phyloP scores from a whole-genome alignment of 306 rosid genomes.

The Aeschynomene evenia region DNA sequence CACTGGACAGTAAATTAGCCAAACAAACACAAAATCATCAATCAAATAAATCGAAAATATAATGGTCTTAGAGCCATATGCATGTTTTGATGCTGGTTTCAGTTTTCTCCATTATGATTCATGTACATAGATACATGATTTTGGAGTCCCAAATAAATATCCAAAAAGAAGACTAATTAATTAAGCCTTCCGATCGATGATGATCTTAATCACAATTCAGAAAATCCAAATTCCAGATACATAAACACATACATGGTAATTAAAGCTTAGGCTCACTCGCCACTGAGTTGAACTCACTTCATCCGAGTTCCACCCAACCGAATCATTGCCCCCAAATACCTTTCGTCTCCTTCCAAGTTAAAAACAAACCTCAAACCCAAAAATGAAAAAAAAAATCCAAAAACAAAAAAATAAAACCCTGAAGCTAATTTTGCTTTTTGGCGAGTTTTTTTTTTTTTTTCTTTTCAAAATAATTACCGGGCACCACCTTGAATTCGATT shows the following conservation, averaged over 20 bases:
- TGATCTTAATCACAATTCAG: not conserved
- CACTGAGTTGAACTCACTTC: constrained; percentile 47
- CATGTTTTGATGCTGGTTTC: too few relatives aligned
- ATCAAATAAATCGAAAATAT: not conserved
- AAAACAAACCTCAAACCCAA: not conserved
- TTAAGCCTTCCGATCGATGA: not conserved
- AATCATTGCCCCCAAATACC: constrained; percentile 54
- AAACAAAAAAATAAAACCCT: not conserved
- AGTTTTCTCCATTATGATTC: too few relatives aligned
- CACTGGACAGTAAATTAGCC: not conserved
- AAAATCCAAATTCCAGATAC: constrained; percentile 2
- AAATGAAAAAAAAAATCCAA: not conserved
- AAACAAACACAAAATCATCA: not conserved
- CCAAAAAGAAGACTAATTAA: not conserved
- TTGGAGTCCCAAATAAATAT: not conserved
- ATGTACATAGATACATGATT: not conserved
- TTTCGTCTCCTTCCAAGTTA: not conserved
- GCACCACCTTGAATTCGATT: constrained; percentile 2
- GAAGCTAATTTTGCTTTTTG: not conserved
- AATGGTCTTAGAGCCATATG: not conserved
- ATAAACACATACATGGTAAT: not conserved
- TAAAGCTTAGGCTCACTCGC: constrained; percentile 47
- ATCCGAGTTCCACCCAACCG: constrained; percentile 41
- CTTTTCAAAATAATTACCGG: constrained; percentile 1
- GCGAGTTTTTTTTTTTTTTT: not conserved